Evolutionary conservation across 192 early-diverging fungal species (phyloP).

Genomic region (Gamsiella multidivaricata): DNA sequence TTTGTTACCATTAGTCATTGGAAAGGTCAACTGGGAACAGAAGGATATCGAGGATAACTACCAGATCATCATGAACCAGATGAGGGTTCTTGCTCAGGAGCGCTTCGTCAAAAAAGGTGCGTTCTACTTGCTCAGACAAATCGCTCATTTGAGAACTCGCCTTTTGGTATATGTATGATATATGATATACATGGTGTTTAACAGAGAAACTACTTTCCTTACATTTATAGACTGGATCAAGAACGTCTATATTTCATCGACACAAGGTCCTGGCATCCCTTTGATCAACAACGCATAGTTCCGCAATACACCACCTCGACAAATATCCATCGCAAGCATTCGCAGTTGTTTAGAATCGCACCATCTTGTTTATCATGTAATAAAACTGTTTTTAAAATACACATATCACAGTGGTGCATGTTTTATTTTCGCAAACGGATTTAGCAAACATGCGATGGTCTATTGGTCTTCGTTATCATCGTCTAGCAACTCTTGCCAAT

Average conservation of each 20-base stretch:
- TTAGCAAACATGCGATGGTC: neutral
- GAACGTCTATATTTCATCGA: conserved; percentile 73
- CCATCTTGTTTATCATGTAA: too few species aligned
- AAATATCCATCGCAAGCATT: neutral
- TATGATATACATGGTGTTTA: too few species aligned
- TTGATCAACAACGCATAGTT: conserved; percentile 61
- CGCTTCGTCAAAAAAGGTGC: conserved; percentile 61
- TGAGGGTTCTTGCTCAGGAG: conserved; percentile 67
- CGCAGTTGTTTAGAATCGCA: neutral
- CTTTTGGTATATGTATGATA: too few species aligned
- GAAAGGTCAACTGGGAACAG: conserved; percentile 51
- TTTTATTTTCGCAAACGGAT: too few species aligned
- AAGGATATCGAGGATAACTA: conserved; percentile 62
- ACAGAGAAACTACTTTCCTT: too few species aligned
- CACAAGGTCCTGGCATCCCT: conserved; percentile 75
- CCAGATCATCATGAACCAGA: conserved; percentile 67
- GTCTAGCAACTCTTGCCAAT: conserved; percentile 48
- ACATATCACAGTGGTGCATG: too few species aligned
- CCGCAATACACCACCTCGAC: neutral
- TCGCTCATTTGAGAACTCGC: too few species aligned
- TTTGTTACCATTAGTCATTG: conserved; percentile 30
- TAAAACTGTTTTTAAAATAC: neutral
- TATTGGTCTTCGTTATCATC: conserved; percentile 22
- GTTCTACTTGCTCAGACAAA: neutral
- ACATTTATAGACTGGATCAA: conserved; percentile 60